Base-by-base conservation (phyloP, 257 asterid species). In the Ballota nigra region DNA sequence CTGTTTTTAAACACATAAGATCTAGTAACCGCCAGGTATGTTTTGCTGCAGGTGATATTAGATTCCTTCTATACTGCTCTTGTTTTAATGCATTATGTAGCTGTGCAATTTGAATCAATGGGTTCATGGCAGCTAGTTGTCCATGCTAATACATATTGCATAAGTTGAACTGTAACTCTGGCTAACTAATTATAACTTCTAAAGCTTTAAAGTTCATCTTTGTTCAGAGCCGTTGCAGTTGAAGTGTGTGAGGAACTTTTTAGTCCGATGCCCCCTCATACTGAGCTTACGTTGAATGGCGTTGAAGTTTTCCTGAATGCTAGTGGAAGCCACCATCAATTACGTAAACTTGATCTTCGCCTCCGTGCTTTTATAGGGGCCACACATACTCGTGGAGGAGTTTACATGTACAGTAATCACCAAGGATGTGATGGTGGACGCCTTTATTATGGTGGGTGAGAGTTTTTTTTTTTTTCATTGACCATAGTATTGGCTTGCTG, bases 341-440 rank as follows among this genome's bases (percentile, higher is more conserved):
- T 91, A 76, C 82, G 99, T 59, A 94, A 94, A 83, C 96, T 92
- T 70, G 96, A 94, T 85, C 58, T 92, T 67, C 92, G 98, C 62
- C 87, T 91, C 61, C 95, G 90, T 82, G 86, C 99, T 73, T 82
- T 91, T 79, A 86, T 91, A 49, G 92, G 96, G 69, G 98, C 99
- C 70, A 94, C 97, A n/a, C 87, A 87, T 84, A 88, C 92, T 57
- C 96, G 98, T 72, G 99, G 98, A 69, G 99, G 99, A 72, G 97
- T 94, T 75, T 91, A 94, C 82, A 83, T 94, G 97, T 94, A 94
- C 66, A 88, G 97, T 77, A 94, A 91, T 87, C 99, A 88, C 49
- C 97, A 89, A 78, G 99, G 99, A 80, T 94, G 99, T 73, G 99
- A 94, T 80, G 99, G 99, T 28, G 86, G 97, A 60, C 99, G 97